Conservation (phyloP, 2,329 filamentous ascomycete genomes). For the Camillea tinctor region DNA sequence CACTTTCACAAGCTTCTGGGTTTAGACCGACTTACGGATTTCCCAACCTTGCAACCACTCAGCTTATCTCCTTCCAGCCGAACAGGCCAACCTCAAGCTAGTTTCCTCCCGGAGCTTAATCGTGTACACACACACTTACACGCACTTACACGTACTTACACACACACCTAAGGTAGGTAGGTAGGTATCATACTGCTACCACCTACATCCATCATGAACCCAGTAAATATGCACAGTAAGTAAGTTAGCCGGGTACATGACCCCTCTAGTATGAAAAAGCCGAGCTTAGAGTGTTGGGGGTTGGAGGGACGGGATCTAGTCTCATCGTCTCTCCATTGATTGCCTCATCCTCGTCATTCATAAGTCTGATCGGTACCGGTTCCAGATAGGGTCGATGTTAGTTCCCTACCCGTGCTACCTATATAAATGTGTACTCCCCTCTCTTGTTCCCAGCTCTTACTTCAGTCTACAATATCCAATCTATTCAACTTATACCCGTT, state of each 20-base stretch:
- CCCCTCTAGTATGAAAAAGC: not conserved
- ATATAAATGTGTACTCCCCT: conserved; percentile 9
- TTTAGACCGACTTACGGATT: conserved; percentile 21
- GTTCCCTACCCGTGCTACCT: conserved; percentile 1
- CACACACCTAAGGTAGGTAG: not conserved
- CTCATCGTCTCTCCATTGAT: not conserved
- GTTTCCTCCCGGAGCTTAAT: not conserved
- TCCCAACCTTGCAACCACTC: conserved; percentile 25
- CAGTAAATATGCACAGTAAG: not conserved
- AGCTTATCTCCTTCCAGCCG: conserved; percentile 31
- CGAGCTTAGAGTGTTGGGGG: conserved; percentile 7
- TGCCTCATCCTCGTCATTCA: conserved; percentile 13
- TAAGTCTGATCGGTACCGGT: not conserved
- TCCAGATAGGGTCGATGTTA: conserved; percentile 2
- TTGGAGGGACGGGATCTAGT: no score
- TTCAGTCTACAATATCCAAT: not conserved
- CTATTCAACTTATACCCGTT: not conserved
- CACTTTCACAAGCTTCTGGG: conserved; percentile 34
- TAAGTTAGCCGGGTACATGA: not conserved
- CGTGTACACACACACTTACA: conserved; percentile 5
- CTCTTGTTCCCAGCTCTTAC: conserved; percentile 9
- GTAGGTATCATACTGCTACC: not conserved
- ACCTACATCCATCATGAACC: conserved; percentile 7
- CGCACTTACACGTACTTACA: not conserved
- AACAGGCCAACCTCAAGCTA: conserved; percentile 8